These are phyloP conservation scores for Rhizodiscina lignyota DNA, from an alignment of 495 filamentous ascomycete genomes.

Conservation along the genomic window DNA sequence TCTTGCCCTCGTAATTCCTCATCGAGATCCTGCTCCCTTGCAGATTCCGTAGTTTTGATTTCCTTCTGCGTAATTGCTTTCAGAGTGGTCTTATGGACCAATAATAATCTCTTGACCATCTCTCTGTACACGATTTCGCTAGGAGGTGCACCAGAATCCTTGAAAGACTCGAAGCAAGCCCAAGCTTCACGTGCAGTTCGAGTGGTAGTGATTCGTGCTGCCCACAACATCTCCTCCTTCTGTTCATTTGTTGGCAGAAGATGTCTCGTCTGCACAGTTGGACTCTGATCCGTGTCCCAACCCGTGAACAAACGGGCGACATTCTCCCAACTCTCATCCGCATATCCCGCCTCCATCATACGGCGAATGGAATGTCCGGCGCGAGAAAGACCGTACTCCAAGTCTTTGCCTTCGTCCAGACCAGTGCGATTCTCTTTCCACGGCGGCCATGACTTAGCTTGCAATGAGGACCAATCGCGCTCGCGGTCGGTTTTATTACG, in stretches of 20 bases:
- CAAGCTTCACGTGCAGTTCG: conserved; percentile 57
- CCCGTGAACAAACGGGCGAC: conserved; percentile 40
- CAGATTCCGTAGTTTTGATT: too few species aligned
- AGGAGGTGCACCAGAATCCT: too few species aligned
- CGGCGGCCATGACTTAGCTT: conserved; percentile 51
- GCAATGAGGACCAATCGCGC: conserved; percentile 38
- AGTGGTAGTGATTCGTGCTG: conserved; percentile 44
- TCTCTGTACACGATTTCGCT: too few species aligned
- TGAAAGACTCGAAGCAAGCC: conserved; percentile 45
- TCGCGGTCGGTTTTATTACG: conserved; percentile 45
- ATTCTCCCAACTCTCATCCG: conserved; percentile 35
- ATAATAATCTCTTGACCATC: too few species aligned
- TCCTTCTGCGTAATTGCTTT: too few species aligned
- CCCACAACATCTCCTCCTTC: conserved; percentile 29
- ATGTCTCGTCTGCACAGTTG: conserved; percentile 47
- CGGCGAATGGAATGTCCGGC: conserved; percentile 37
- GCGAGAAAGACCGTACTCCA: conserved; percentile 39
- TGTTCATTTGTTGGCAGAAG: neutral
- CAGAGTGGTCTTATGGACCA: too few species aligned
- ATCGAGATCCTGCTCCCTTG: too few species aligned
- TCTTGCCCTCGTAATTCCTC: too few species aligned
- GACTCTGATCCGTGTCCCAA: conserved; percentile 51
- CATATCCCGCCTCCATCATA: conserved; percentile 51
- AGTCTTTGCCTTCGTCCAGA: conserved; percentile 36
- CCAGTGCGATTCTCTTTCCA: conserved; percentile 49